phyloP scores from a whole-genome alignment of 169 alveolate species.

The Eimeria acervulina region DNA sequence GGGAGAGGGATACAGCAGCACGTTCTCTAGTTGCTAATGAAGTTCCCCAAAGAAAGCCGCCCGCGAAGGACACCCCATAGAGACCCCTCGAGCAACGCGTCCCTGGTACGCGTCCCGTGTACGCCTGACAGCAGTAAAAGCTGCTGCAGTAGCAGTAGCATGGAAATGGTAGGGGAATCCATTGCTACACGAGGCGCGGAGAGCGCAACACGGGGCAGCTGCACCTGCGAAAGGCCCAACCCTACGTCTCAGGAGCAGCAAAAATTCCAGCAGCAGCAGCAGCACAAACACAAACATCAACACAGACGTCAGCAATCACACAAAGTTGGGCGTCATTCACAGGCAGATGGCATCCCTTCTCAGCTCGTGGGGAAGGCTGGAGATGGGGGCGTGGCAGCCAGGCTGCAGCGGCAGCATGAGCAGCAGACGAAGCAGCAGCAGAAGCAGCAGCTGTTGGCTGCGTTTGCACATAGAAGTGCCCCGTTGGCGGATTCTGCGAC shows the following conservation, averaged over 20 bases:
- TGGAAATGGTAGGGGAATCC: neutral
- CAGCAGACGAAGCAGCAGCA: constrained; percentile 7
- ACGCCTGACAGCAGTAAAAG: neutral
- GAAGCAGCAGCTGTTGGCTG: neutral
- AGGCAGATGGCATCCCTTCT: neutral
- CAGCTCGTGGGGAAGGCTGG: neutral
- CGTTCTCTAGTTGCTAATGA: constrained; percentile 3
- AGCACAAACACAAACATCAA: neutral
- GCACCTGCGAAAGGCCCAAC: neutral
- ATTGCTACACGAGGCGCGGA: neutral
- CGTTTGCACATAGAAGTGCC: neutral
- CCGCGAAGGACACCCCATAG: neutral
- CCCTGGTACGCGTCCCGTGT: neutral
- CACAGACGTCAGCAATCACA: neutral
- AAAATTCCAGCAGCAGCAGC: neutral
- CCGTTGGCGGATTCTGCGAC: neutral
- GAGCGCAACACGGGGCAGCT: neutral
- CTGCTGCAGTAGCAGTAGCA: constrained; percentile 19
- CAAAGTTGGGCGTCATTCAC: neutral
- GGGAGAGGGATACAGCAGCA: constrained; percentile 21
- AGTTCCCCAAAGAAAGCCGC: neutral
- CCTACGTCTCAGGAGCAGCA: constrained; percentile 5
- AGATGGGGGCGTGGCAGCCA: neutral
- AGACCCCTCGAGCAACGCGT: neutral
- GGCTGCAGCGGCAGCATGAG: constrained; percentile 9